Evolutionary conservation across 2,329 filamentous ascomycete genomes (phyloP).

Genomic region (Colletotrichum sp.): DNA sequence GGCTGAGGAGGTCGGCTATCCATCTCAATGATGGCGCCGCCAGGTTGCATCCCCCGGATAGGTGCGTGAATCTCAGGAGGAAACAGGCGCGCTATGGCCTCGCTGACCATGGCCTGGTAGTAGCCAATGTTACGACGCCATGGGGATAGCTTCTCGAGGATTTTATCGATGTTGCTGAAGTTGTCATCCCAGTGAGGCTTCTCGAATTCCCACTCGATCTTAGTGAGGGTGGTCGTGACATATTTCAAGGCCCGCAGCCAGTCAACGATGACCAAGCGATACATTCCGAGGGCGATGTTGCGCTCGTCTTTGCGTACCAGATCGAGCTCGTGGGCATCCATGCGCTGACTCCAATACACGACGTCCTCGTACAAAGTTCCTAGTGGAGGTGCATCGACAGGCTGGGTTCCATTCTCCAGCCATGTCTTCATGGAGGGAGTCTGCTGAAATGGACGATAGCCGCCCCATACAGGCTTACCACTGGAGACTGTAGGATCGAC

Average conservation of each 20-base stretch:
- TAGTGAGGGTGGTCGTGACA: neutral
- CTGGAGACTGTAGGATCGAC: neutral
- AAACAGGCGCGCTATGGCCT: neutral
- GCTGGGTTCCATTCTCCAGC: rapidly evolving
- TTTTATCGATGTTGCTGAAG: neutral
- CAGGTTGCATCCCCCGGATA: neutral
- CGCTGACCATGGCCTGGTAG: neutral
- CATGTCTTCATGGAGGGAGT: neutral
- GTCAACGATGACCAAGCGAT: neutral
- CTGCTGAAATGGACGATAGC: neutral
- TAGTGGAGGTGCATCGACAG: neutral
- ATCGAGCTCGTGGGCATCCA: neutral
- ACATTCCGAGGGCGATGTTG: neutral
- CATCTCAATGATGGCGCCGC: neutral
- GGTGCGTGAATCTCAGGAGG: neutral
- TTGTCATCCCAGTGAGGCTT: neutral
- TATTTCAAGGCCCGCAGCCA: neutral
- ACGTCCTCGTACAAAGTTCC: neutral
- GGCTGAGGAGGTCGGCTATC: neutral
- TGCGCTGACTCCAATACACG: neutral
- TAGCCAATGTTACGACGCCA: neutral
- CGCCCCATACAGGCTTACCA: neutral
- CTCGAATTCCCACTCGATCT: neutral
- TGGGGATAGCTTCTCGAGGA: neutral
- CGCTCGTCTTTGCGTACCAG: neutral